Percentiles rank a stretch among this genome's conserved stretches.
Evolutionary conservation across 345 rosid species (phyloP).

Genomic region (Bruguiera gymnorhiza): DNA sequence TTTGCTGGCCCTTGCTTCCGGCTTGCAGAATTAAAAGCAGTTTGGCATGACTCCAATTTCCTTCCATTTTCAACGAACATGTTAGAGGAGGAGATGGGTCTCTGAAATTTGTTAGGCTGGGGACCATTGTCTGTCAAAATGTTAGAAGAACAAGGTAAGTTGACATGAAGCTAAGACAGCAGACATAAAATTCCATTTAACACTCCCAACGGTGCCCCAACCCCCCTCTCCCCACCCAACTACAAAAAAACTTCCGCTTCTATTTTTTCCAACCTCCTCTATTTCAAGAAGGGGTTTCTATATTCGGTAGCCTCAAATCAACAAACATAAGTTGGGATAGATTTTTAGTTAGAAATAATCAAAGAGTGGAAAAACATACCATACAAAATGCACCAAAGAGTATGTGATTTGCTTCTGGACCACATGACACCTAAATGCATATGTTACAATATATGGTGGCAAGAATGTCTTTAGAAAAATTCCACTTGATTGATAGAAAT

Average conservation of each 20-base stretch:
- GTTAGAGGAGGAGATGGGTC: constrained; percentile 3
- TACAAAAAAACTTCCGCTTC: not conserved
- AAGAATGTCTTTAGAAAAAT: constrained; percentile 9
- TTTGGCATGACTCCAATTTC: constrained; percentile 15
- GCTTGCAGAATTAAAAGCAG: constrained; percentile 5
- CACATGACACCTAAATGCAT: constrained; percentile 15
- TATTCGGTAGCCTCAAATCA: too few species aligned
- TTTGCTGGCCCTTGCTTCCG: constrained; percentile 6
- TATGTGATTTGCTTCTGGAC: constrained; percentile 8
- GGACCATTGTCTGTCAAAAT: constrained; percentile 15
- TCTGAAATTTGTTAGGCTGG: constrained; percentile 15
- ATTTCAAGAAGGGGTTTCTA: not conserved
- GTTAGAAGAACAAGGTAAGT: not conserved
- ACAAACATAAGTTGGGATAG: not conserved
- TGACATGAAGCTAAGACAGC: not conserved
- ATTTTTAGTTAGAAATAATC: constrained; percentile 11
- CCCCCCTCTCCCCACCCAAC: not conserved
- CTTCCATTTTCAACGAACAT: constrained; percentile 17
- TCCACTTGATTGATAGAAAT: constrained; percentile 19
- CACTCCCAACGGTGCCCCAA: not conserved
- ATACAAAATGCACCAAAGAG: constrained; percentile 12
- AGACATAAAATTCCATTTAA: constrained; percentile 11
- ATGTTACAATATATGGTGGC: not conserved
- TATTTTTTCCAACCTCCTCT: not conserved
- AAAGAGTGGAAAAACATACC: constrained; percentile 15